phyloP scores from a whole-genome alignment of 495 filamentous ascomycete genomes.

The Tuber umbilicatum region DNA sequence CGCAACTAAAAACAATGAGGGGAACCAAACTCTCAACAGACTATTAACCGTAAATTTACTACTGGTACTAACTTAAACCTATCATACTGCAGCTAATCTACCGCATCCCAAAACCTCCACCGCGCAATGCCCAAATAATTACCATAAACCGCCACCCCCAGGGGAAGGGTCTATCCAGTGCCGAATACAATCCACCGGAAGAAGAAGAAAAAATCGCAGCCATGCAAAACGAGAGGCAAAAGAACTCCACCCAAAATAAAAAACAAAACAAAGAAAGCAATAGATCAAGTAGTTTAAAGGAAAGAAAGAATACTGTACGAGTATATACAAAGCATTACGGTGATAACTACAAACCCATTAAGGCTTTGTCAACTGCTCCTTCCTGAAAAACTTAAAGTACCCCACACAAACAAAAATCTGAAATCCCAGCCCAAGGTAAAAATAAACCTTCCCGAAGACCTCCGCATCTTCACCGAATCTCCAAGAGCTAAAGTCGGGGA shows the following conservation, averaged over 20 bases:
- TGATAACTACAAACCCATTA: slow-evolving; percentile 28
- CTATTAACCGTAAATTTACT: neutral
- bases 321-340: neutral
- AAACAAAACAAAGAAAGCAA: neutral
- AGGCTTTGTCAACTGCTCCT: slow-evolving; percentile 65
- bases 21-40: neutral
- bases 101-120: neutral
- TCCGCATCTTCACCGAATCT: slow-evolving; percentile 45
- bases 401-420: slow-evolving; percentile 61
- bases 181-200: neutral
- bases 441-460: slow-evolving; percentile 54
- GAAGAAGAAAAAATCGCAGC: neutral
- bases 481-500: slow-evolving; percentile 47
- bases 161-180: neutral
- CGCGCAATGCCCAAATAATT: neutral
- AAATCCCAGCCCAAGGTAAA: slow-evolving; percentile 59
- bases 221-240: neutral
- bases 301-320: neutral
- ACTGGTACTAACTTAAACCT: neutral
- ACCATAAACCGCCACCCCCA: neutral
- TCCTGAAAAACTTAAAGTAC: slow-evolving; percentile 64
- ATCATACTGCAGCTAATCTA: neutral
- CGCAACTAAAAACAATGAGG: too few species aligned
- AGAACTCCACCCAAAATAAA: neutral
- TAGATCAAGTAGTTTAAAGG: neutral